phyloP scores from a whole-genome alignment of 1,139 yeast genomes.

The Taphrina deformans region DNA sequence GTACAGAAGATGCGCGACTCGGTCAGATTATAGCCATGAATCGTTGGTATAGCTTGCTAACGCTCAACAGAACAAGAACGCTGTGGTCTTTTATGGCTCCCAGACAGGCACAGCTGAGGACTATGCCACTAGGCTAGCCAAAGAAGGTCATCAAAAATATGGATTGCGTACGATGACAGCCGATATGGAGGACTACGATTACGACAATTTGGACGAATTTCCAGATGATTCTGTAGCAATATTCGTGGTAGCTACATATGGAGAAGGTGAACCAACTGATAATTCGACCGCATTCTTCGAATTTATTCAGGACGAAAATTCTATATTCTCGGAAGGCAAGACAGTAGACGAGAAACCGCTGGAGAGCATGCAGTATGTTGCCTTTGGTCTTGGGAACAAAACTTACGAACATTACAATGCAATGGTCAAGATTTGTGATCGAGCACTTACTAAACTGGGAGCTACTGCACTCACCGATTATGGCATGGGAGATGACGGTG shows the following conservation, averaged over 20 bases:
- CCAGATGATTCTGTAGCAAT: slow-evolving; percentile 60
- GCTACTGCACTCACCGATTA: slow-evolving; percentile 69
- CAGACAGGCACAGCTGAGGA: slow-evolving; percentile 99
- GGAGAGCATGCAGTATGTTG: slow-evolving; percentile 63
- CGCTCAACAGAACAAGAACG: slow-evolving; percentile 57
- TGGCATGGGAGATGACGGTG: slow-evolving; percentile 94
- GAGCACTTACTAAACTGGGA: slow-evolving; percentile 59
- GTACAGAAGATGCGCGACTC: slow-evolving; percentile 61
- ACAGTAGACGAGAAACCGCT: slow-evolving; percentile 55
- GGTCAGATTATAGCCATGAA: slow-evolving; percentile 20
- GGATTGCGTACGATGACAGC: slow-evolving; percentile 82
- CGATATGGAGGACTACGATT: slow-evolving; percentile 85
- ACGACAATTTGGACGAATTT: slow-evolving; percentile 66
- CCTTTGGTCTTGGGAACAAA: slow-evolving; percentile 90
- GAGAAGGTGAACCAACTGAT: slow-evolving; percentile 98
- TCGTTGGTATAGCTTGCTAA: neutral
- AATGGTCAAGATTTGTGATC: slow-evolving; percentile 64
- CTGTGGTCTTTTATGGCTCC: slow-evolving; percentile 84
- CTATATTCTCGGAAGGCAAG: slow-evolving; percentile 45
- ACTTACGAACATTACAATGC: slow-evolving; percentile 90
- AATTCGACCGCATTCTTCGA: slow-evolving; percentile 72
- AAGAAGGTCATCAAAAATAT: slow-evolving; percentile 79
- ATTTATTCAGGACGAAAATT: slow-evolving; percentile 45
- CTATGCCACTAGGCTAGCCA: slow-evolving; percentile 84
- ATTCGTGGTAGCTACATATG: slow-evolving; percentile 87